Evolutionary conservation across 768 basidiomycete genomes (phyloP), one percentile per base, ranked within the genome.

Genomic region (Russula sp.): DNA sequence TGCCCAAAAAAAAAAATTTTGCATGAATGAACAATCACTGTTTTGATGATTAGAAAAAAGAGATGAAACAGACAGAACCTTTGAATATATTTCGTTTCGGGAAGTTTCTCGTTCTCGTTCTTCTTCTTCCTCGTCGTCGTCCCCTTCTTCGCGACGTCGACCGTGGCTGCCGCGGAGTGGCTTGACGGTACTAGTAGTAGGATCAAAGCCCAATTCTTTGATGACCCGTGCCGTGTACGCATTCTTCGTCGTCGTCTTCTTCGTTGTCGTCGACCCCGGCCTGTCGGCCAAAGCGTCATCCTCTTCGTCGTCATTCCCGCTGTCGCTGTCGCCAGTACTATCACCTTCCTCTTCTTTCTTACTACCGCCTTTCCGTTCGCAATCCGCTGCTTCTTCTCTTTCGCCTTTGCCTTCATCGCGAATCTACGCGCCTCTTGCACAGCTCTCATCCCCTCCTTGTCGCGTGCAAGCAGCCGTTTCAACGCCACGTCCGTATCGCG

Each of bases 141-240:
- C 14, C 14, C 20, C 20, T 44, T n/a, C 44, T 44, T 48, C 44
- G 30, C 56, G 71, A 59, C 67, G 68, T 62, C 77, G 78, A 46
- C 76, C 75, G 24, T 49, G 48, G 30, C 46, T 78, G 79, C 1
- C 84, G 83, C 51, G 76, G 73, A 84, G 84, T 49, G 76, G 73
- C 70, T 84, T 86, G 9, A 78, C 71, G 2, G 84, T n/a, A n/a
- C n/a, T n/a, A n/a, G n/a, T n/a, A n/a, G n/a, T 83, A 28, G 92
- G 92, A 74, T 94, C 89, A 64, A 93, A 94, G 2, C 92, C 92
- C 3, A 94, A 77, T 5, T 81, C 78, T 70, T 86, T 86, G 70
- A 94, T 84, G 26, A 89, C 73, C 56, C 78, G 77, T 0, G 87
- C 84, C 44, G 86, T 85, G 72, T 88, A 93, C 2, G 83, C 80